Evolutionary conservation across 1,284 basidiomycete species (phyloP).

Genomic region (Coriolopsis trogii): DNA sequence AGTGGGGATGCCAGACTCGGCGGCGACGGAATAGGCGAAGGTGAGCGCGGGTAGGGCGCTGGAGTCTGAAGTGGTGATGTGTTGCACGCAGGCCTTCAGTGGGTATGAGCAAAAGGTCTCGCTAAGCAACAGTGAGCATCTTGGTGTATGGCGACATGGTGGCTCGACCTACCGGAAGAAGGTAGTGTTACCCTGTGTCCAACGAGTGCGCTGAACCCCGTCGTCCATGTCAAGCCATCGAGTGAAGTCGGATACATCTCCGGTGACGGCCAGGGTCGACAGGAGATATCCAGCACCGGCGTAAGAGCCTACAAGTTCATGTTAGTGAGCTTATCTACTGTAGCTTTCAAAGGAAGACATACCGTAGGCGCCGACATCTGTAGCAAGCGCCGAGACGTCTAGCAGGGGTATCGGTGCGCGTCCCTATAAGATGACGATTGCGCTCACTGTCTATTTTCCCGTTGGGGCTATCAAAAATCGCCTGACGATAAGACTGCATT

Average conservation of each 20-base stretch:
- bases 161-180: constrained; percentile 47
- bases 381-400: constrained; percentile 60
- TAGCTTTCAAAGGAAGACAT: background rate
- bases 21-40: constrained; percentile 53
- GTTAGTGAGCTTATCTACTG: background rate
- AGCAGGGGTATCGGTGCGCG: constrained; percentile 3
- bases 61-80: constrained; percentile 42
- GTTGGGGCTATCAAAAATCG: constrained; percentile 58
- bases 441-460: constrained; percentile 62
- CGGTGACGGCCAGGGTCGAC: constrained; percentile 48
- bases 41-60: constrained; percentile 42
- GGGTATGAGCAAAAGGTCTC: constrained; percentile 74
- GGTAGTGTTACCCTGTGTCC: constrained; percentile 52
- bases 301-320: constrained; percentile 64
- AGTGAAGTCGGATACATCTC: constrained; percentile 49
- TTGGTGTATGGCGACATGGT: background rate
- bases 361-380: constrained; percentile 68
- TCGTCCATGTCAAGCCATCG: constrained; percentile 74
- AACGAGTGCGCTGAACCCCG: constrained; percentile 56
- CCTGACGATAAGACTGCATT: constrained; percentile 55
- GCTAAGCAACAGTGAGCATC: constrained; percentile 44
- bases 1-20: constrained; percentile 51
- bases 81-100: constrained; percentile 59
- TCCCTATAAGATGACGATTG: no score
- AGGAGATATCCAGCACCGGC: constrained; percentile 66